A percentile compares a stretch with the other conserved stretches of the same genome.
Conservation (phyloP, 208 protist genomes). For the Blechomonas ayalai region DNA sequence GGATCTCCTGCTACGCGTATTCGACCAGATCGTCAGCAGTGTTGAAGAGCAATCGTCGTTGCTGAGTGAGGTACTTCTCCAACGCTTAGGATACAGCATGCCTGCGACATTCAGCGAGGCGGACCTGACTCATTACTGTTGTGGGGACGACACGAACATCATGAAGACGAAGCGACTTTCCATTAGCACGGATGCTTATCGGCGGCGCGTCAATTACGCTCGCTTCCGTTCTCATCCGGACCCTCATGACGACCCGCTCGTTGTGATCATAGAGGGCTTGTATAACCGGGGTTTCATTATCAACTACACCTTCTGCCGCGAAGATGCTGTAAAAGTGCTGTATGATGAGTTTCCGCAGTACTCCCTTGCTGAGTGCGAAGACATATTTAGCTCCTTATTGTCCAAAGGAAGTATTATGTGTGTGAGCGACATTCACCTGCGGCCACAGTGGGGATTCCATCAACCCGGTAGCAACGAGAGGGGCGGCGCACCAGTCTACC, state of each 20-base stretch:
- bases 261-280: conserved; percentile 68
- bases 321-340: conserved; percentile 71
- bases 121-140: conserved; percentile 57
- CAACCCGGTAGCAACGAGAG: conserved; percentile 23
- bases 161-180: conserved; percentile 26
- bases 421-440: too few relatives aligned
- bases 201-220: conserved; percentile 60
- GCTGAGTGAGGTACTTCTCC: conserved; percentile 68
- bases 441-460: background rate
- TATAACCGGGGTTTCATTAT: conserved; percentile 80
- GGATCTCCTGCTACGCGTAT: conserved; percentile 55
- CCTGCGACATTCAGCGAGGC: conserved; percentile 52
- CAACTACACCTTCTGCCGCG: conserved; percentile 50
- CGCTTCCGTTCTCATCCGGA: conserved; percentile 35
- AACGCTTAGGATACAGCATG: conserved; percentile 58
- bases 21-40: conserved; percentile 49
- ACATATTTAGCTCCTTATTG: too few relatives aligned
- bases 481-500: too few relatives aligned
- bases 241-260: conserved; percentile 29
- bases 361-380: conserved; percentile 48
- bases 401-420: too few relatives aligned
- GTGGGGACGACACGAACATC: conserved; percentile 60
- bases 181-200: conserved; percentile 48
- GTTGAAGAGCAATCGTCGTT: conserved; percentile 64
- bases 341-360: conserved; percentile 66